These are phyloP conservation scores for Lagenidium giganteum DNA, from an alignment of 352 stramenopile genomes.

Conservation along the genomic window DNA sequence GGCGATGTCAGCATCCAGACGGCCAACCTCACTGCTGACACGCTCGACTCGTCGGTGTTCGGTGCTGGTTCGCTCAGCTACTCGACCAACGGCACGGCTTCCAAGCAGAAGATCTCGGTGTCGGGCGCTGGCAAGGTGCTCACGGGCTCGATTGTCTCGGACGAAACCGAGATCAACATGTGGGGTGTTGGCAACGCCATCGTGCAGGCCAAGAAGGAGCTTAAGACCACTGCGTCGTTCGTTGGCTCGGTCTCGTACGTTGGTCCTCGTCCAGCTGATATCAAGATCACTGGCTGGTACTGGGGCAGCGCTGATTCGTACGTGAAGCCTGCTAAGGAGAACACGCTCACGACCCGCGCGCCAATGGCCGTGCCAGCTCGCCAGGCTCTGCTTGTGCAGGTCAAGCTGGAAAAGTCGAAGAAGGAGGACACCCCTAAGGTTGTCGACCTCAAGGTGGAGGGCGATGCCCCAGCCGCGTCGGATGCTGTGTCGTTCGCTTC, in stretches of 20 bases:
- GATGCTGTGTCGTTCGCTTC: too few species aligned
- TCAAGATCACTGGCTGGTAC: constrained; percentile 56
- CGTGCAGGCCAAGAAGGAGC: constrained; percentile 39
- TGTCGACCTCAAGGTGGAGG: too few species aligned
- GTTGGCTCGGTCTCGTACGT: constrained; percentile 51
- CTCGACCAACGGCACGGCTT: constrained; percentile 25
- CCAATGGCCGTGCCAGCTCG: constrained; percentile 12
- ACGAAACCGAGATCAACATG: constrained; percentile 30
- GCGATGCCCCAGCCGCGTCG: too few species aligned
- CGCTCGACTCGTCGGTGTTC: constrained; percentile 38
- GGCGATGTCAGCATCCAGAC: constrained; percentile 31
- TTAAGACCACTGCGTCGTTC: constrained; percentile 43
- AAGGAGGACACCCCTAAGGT: constrained; percentile 28
- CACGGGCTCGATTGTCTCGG: constrained; percentile 35
- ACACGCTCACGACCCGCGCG: constrained; percentile 34
- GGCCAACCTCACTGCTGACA: constrained; percentile 21
- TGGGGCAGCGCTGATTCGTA: constrained; percentile 36
- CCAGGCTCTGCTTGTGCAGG: too few species aligned
- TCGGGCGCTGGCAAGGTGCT: constrained; percentile 41
- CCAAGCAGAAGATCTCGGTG: constrained; percentile 42
- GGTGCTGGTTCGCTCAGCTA: constrained; percentile 41
- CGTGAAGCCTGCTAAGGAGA: constrained; percentile 29
- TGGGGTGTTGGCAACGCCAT: constrained; percentile 39
- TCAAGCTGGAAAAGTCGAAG: too few species aligned
- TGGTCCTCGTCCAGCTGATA: constrained; percentile 22